These are phyloP conservation scores for Fomitiporia mediterranea DNA, from an alignment of 1,284 basidiomycete genomes.

Conservation along the genomic window DNA sequence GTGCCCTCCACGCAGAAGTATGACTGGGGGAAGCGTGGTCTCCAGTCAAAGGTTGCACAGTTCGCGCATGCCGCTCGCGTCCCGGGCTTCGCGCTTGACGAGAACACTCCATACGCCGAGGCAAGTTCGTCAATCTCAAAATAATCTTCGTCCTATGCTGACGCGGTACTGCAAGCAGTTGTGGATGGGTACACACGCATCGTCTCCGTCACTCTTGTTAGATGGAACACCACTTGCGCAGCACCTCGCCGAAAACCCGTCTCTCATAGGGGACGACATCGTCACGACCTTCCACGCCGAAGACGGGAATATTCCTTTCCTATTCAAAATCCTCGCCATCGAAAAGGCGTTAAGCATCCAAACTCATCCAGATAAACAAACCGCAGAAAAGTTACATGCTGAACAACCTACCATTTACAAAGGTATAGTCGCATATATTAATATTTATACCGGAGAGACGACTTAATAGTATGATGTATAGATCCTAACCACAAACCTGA, in stretches of 20 bases:
- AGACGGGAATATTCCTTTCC: slow-evolving; percentile 80
- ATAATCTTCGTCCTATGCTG: neutral
- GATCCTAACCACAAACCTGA: slow-evolving; percentile 97
- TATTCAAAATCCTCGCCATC: slow-evolving; percentile 94
- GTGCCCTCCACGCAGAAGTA: slow-evolving; percentile 66
- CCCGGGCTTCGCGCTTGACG: slow-evolving; percentile 42
- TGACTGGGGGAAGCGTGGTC: slow-evolving; percentile 70
- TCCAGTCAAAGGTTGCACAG: slow-evolving; percentile 55
- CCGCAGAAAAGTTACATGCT: slow-evolving; percentile 74
- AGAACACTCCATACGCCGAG: slow-evolving; percentile 54
- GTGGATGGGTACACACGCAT: slow-evolving; percentile 99
- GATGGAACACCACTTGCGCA: slow-evolving; percentile 48
- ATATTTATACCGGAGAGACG: no score
- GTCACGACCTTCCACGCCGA: slow-evolving; percentile 55
- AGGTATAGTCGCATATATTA: slow-evolving; percentile 48
- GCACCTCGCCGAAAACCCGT: slow-evolving; percentile 60
- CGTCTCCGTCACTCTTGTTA: slow-evolving; percentile 70
- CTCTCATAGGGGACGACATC: slow-evolving; percentile 66
- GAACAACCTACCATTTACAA: slow-evolving; percentile 86
- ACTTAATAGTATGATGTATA: slow-evolving; percentile 28
- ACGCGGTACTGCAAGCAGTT: slow-evolving; percentile 44
- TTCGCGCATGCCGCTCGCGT: slow-evolving; percentile 11
- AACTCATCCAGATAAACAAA: slow-evolving; percentile 92
- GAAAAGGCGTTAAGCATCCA: slow-evolving; percentile 95
- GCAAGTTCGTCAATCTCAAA: slow-evolving; percentile 33